These are phyloP conservation scores for Flaveria bidentis DNA, from an alignment of 129 eudicot species.

Conservation along the genomic window DNA sequence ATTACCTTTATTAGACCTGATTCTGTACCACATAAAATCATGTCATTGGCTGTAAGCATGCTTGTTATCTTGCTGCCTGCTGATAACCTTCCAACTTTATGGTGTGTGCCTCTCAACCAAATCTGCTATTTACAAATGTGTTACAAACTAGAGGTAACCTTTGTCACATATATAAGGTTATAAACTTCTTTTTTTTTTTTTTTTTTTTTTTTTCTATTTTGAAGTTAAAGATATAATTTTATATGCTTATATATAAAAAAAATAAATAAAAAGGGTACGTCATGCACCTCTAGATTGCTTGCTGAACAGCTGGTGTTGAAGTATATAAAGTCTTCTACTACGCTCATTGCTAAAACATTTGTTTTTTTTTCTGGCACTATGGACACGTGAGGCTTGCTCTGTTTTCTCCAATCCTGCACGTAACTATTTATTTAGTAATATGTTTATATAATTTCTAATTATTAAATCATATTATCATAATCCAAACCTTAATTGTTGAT, in stretches of 20 bases:
- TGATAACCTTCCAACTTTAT: constrained; percentile 86
- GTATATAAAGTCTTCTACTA: constrained; percentile 83
- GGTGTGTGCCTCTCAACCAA: constrained; percentile 88
- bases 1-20: constrained; percentile 72
- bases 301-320: constrained; percentile 53
- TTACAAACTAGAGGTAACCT: not conserved
- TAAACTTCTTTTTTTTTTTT: not conserved
- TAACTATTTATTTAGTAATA: constrained; percentile 1
- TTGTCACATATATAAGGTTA: not conserved
- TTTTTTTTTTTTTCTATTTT: not conserved
- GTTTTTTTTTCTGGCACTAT: constrained; percentile 54
- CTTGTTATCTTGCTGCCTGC: constrained; percentile 90
- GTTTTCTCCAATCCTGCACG: constrained; percentile 75
- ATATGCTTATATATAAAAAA: not conserved
- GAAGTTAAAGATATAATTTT: not conserved
- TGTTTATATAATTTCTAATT: not conserved
- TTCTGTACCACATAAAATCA: constrained; percentile 82
- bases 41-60: constrained; percentile 79
- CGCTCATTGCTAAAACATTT: constrained; percentile 61
- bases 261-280: not conserved
- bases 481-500: constrained; percentile 62
- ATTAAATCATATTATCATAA: not conserved
- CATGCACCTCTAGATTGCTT: constrained; percentile 61
- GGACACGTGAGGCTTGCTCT: constrained; percentile 54
- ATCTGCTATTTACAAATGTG: constrained; percentile 45